phyloP scores from a whole-genome alignment of 2,329 filamentous ascomycete species.

The Arthrobotrys pseudoclavata region DNA sequence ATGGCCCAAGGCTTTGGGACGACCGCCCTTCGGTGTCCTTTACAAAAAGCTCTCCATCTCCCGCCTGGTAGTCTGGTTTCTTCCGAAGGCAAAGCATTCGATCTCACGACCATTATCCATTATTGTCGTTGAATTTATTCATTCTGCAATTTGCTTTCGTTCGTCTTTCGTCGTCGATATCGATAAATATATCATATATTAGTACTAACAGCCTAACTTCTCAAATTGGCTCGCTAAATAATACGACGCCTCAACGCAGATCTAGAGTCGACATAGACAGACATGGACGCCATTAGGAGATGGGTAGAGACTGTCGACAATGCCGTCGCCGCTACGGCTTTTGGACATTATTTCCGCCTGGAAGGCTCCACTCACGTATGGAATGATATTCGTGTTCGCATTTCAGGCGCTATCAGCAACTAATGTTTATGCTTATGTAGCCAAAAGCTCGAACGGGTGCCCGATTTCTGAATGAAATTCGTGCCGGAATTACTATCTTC shows the following conservation, averaged over 20 bases:
- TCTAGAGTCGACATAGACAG: not conserved
- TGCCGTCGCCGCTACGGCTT: conserved; percentile 74
- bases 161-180: conserved; percentile 9
- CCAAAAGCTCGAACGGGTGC: conserved; percentile 79
- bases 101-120: conserved; percentile 37
- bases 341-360: conserved; percentile 82
- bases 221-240: conserved; percentile 35
- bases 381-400: conserved; percentile 22
- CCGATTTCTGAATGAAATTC: conserved; percentile 84
- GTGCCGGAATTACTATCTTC: conserved; percentile 80
- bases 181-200: not conserved
- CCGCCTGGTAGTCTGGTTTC: conserved; percentile 39
- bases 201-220: not conserved
- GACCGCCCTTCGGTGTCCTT: conserved; percentile 26
- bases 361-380: conserved; percentile 80
- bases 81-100: conserved; percentile 25
- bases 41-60: conserved; percentile 60
- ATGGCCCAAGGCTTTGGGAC: conserved; percentile 23
- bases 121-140: conserved; percentile 35
- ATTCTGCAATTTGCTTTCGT: conserved; percentile 9
- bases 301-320: conserved; percentile 70
- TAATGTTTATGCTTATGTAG: conserved; percentile 66
- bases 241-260: conserved; percentile 42
- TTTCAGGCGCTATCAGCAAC: not conserved
- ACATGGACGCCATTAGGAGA: conserved; percentile 49